Conservation (phyloP, 306 rosid species). For the Medicago arabica region DNA sequence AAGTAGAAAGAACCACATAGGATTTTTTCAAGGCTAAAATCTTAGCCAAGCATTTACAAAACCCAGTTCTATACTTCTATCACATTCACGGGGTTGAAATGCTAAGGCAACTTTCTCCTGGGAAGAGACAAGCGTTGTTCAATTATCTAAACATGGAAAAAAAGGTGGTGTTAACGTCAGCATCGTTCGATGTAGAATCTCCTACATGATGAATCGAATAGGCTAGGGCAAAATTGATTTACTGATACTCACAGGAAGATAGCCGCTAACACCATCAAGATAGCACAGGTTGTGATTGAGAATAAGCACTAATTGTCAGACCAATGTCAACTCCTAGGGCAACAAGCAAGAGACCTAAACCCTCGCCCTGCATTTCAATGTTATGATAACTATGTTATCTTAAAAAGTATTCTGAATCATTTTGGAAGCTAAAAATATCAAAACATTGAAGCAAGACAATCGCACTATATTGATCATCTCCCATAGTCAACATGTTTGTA, state of each 20-base stretch:
- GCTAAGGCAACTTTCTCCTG: constrained; percentile 52
- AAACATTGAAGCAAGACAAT: constrained; percentile 47
- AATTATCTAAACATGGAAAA: constrained; percentile 52
- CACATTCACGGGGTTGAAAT: constrained; percentile 24
- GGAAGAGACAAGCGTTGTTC: constrained; percentile 40
- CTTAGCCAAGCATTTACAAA: neutral
- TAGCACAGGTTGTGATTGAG: constrained; percentile 77
- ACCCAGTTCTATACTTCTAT: constrained; percentile 18
- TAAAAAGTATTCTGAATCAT: constrained; percentile 50
- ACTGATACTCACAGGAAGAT: constrained; percentile 60
- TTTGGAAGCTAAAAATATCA: constrained; percentile 43
- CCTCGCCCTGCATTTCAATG: constrained; percentile 89
- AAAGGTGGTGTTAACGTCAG: constrained; percentile 53
- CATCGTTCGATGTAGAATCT: constrained; percentile 51
- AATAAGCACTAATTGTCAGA: constrained; percentile 72
- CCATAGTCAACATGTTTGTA: constrained; percentile 41
- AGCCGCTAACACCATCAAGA: constrained; percentile 72
- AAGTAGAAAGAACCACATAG: constrained; percentile 26
- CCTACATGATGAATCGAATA: constrained; percentile 60
- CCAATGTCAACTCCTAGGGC: constrained; percentile 89
- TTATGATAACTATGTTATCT: constrained; percentile 67
- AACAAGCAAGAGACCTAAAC: constrained; percentile 89
- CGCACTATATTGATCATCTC: constrained; percentile 42
- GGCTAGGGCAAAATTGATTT: constrained; percentile 72
- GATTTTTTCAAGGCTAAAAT: constrained; percentile 15